Percentiles rank a stretch among this genome's conserved stretches.
These are phyloP conservation scores for Neurospora intermedia DNA, from an alignment of 495 filamentous ascomycete genomes.

Conservation along the genomic window DNA sequence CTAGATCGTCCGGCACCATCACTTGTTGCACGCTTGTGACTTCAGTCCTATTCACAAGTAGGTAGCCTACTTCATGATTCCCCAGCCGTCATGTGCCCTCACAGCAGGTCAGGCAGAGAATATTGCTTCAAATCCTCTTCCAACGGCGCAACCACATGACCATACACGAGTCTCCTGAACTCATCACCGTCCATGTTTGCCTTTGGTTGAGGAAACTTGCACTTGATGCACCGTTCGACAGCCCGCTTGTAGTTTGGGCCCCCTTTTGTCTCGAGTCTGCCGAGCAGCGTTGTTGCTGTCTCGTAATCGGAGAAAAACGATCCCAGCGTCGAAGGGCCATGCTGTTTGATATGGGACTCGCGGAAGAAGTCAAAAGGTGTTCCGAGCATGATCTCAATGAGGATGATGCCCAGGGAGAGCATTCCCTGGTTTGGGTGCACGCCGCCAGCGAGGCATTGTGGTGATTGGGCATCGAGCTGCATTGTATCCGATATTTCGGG, in stretches of 20 bases:
- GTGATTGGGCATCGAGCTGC: neutral
- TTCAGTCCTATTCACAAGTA: neutral
- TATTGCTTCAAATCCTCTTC: neutral
- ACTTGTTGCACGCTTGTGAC: neutral
- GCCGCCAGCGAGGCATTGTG: neutral
- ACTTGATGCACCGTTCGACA: conserved; percentile 6
- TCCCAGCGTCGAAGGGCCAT: neutral
- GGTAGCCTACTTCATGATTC: neutral
- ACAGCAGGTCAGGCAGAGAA: neutral
- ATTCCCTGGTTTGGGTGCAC: neutral
- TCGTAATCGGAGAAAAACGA: neutral
- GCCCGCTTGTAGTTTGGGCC: conserved; percentile 9
- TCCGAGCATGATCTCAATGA: conserved; percentile 10
- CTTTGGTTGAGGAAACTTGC: neutral
- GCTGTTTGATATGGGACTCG: neutral
- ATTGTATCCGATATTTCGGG: neutral
- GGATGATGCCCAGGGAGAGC: conserved; percentile 7
- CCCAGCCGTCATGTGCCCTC: neutral
- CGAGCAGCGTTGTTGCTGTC: neutral
- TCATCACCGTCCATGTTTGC: neutral
- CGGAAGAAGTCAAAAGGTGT: conserved; percentile 5
- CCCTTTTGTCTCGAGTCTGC: neutral
- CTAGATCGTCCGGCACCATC: neutral
- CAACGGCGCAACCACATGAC: neutral
- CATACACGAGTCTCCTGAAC: neutral